phyloP scores from a whole-genome alignment of 2,329 filamentous ascomycete species.

The Amauroascus verrucosus region DNA sequence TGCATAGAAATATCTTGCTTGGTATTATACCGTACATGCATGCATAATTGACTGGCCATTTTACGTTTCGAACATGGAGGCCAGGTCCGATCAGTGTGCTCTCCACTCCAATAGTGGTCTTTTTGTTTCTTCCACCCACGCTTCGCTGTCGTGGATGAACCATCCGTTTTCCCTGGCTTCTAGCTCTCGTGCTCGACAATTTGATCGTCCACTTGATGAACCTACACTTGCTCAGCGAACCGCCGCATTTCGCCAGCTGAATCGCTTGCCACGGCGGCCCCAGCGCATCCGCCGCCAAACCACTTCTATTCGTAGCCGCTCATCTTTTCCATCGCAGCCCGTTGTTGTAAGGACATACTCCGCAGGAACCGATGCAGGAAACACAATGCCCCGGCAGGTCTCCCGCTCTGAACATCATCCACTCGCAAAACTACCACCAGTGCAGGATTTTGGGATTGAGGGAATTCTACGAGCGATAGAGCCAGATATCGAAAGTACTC shows the following conservation, averaged over 20 bases:
- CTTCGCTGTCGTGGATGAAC: conserved; percentile 27
- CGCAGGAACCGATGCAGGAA: conserved; percentile 25
- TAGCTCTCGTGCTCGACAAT: conserved; percentile 20
- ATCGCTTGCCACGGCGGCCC: conserved; percentile 21
- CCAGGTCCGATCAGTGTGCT: conserved; percentile 22
- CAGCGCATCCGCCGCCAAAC: conserved; percentile 23
- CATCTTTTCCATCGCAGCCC: conserved; percentile 31
- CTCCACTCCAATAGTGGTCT: conserved; percentile 23
- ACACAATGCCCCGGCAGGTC: conserved; percentile 26
- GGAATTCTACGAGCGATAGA: conserved; percentile 48
- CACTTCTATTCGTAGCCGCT: conserved; percentile 19
- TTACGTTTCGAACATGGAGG: conserved; percentile 25
- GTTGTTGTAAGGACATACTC: conserved; percentile 38
- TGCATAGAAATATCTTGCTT: background rate
- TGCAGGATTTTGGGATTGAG: conserved; percentile 47
- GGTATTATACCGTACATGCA: conserved; percentile 3
- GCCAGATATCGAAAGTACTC: conserved; percentile 47
- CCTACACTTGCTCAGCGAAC: conserved; percentile 25
- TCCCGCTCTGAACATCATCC: conserved; percentile 19
- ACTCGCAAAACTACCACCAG: conserved; percentile 35
- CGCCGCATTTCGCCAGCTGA: conserved; percentile 27
- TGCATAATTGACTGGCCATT: conserved; percentile 4
- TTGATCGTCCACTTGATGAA: conserved; percentile 25
- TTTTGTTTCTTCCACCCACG: conserved; percentile 23
- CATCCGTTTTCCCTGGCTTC: conserved; percentile 22